Evolutionary conservation across 352 stramenopile species (phyloP).

Genomic region (Phytophthora vignae): DNA sequence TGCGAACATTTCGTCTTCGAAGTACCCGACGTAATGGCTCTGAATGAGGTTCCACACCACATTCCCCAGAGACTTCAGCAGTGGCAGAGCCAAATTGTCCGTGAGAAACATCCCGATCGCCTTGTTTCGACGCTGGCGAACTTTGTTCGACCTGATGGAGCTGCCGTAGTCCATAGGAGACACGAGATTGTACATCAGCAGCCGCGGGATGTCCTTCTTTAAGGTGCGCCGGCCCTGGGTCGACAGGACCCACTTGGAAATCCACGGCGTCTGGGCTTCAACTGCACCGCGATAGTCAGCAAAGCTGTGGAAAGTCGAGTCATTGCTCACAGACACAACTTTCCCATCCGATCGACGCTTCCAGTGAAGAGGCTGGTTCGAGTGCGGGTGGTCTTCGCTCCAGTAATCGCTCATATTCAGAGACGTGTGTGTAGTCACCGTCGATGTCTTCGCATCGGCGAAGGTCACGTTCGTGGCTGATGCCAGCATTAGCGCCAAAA

Average conservation of each 20-base stretch:
- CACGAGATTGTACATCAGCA: conserved; percentile 63
- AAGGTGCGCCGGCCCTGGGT: conserved; percentile 36
- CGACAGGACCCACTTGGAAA: conserved; percentile 43
- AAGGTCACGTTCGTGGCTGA: neutral
- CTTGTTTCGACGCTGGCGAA: conserved; percentile 46
- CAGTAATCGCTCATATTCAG: conserved; percentile 47
- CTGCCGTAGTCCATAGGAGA: conserved; percentile 53
- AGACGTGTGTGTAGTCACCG: neutral
- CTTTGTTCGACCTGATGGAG: conserved; percentile 40
- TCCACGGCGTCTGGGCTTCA: conserved; percentile 37
- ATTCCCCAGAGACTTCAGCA: conserved; percentile 43
- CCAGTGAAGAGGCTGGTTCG: conserved; percentile 40
- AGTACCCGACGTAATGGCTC: conserved; percentile 48
- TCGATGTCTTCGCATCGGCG: neutral
- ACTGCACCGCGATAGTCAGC: conserved; percentile 30
- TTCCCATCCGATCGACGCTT: conserved; percentile 53
- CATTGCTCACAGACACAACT: conserved; percentile 37
- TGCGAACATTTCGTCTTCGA: conserved; percentile 43
- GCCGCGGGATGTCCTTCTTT: conserved; percentile 37
- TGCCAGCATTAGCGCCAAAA: neutral
- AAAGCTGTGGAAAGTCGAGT: conserved; percentile 22
- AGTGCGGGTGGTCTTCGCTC: conserved; percentile 57
- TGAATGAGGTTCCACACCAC: conserved; percentile 45
- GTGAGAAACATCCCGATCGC: conserved; percentile 46
- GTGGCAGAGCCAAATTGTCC: conserved; percentile 44